Evolutionary conservation across 768 basidiomycete species (phyloP).

Genomic region (Leccinum imitatum): DNA sequence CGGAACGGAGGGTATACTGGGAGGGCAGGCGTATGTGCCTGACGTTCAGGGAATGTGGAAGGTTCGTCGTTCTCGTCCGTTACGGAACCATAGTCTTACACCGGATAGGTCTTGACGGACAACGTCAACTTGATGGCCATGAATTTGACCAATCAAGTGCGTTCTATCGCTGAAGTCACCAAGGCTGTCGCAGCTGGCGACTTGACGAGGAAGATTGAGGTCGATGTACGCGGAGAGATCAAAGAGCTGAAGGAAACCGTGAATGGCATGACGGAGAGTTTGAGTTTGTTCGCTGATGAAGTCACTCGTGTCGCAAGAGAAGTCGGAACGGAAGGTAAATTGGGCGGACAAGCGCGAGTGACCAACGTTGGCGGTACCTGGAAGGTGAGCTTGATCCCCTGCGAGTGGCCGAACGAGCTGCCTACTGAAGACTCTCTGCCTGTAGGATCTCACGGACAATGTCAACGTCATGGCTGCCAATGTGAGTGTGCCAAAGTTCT

Average conservation of each 20-base stretch:
- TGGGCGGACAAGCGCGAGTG: constrained; percentile 94
- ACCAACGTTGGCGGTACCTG: constrained; percentile 95
- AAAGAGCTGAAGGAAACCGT: constrained; percentile 88
- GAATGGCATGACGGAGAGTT: constrained; percentile 90
- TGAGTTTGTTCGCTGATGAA: constrained; percentile 85
- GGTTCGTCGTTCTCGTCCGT: constrained; percentile 37
- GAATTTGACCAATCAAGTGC: constrained; percentile 89
- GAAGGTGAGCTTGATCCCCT: constrained; percentile 50
- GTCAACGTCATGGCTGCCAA: constrained; percentile 97
- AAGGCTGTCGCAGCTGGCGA: constrained; percentile 95
- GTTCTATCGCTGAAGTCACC: constrained; percentile 87
- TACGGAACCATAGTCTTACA: constrained; percentile 1
- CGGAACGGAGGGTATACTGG: constrained; percentile 89
- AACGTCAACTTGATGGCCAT: constrained; percentile 90
- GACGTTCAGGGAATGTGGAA: constrained; percentile 96
- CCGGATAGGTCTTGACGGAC: constrained; percentile 56
- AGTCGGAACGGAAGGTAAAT: constrained; percentile 93
- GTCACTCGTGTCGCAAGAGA: constrained; percentile 87
- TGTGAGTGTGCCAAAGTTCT: constrained; percentile 41
- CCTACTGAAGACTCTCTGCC: constrained; percentile 18
- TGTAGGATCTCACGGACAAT: constrained; percentile 83
- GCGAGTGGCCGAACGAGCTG: not conserved
- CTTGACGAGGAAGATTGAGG: constrained; percentile 89
- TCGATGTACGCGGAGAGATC: constrained; percentile 92
- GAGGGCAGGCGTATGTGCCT: constrained; percentile 90